Conservation (phyloP, 257 asterid species). For the Ilex aquifolium region DNA sequence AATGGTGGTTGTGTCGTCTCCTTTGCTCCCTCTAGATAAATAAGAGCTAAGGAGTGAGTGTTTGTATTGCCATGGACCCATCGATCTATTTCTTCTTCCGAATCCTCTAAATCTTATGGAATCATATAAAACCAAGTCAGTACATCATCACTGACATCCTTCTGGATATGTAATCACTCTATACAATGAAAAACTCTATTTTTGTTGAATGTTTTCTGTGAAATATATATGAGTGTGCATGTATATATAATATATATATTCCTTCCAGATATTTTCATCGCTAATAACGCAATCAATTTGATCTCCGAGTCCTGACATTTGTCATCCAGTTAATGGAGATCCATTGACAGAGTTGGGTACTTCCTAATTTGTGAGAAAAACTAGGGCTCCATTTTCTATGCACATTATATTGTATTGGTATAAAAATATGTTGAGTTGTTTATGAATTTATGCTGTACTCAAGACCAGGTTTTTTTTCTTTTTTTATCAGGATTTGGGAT, state of each 20-base stretch:
- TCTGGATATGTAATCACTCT: conserved; percentile 1
- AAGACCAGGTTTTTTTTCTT: conserved; percentile 66
- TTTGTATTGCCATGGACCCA: neutral
- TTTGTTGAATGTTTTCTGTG: neutral
- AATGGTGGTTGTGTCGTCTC: conserved; percentile 29
- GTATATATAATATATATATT: neutral
- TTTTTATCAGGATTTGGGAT: conserved; percentile 61
- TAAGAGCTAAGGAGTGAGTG: conserved; percentile 9
- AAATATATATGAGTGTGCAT: neutral
- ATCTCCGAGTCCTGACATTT: conserved; percentile 24
- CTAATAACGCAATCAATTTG: conserved; percentile 20
- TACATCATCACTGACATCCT: conserved; percentile 15
- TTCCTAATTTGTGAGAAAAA: conserved; percentile 10
- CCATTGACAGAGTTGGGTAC: conserved; percentile 19
- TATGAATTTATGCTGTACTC: conserved; percentile 27
- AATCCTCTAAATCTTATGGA: conserved; percentile 13
- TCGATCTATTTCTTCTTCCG: neutral
- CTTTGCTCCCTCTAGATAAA: conserved; percentile 23
- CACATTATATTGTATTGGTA: conserved; percentile 12
- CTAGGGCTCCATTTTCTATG: conserved; percentile 36
- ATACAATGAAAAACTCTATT: conserved; percentile 15
- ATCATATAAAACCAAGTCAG: conserved; percentile 54
- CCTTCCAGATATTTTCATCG: conserved; percentile 5
- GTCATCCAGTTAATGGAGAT: conserved; percentile 38
- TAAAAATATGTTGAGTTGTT: conserved; percentile 13